Evolutionary conservation across 2,329 filamentous ascomycete species (phyloP), one percentile per base, ranked within the genome.

Genomic region (Monosporascus sp.): DNA sequence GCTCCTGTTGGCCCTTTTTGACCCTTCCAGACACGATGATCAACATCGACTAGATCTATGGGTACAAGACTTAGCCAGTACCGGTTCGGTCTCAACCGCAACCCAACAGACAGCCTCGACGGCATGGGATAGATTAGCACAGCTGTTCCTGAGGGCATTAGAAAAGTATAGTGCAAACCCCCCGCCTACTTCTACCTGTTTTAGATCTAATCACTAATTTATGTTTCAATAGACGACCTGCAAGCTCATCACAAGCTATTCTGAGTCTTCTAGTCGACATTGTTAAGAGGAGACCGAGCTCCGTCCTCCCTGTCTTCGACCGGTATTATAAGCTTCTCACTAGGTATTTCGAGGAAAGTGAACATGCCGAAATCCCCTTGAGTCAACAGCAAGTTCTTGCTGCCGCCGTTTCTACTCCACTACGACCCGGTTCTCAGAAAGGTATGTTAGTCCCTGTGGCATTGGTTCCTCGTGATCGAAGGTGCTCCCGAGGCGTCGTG

Each of bases 1-100:
- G 35, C 69, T 84, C 8, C 66, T 84, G 26, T 65, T 81, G 22
- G 70, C 74, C 14, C 74, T 81, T 58, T 82, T 81, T 66, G 74
- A 76, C 35, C 62, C 71, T 8, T 65, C 65, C 19, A 63, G 66
- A 50, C 40, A 64, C 47, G 74, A 78, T 49, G 83, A 86, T 64
- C 64, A 78, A 41, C 65, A 65, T 37, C 73, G 82, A 51, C 66
- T 85, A 37, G 67, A 71, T 45, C 55, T 63, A 26, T 76, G 85
- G 53, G 69, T 74, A 40, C 60, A 63, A n/a, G 78, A 80, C 55
- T 64, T 78, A 44, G 50, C 49, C 17, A 37, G 35, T 37, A 51
- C 59, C 26, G 54, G 52, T 11, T 43, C 52, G 16, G 22, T 24
- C 31, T 47, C 40, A 4, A 44, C 46, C 11, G 22, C 40, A 8